Percentiles rank a stretch among this genome's conserved stretches.
Conservation (phyloP, 768 basidiomycete species). For the Kwoniella pini region DNA sequence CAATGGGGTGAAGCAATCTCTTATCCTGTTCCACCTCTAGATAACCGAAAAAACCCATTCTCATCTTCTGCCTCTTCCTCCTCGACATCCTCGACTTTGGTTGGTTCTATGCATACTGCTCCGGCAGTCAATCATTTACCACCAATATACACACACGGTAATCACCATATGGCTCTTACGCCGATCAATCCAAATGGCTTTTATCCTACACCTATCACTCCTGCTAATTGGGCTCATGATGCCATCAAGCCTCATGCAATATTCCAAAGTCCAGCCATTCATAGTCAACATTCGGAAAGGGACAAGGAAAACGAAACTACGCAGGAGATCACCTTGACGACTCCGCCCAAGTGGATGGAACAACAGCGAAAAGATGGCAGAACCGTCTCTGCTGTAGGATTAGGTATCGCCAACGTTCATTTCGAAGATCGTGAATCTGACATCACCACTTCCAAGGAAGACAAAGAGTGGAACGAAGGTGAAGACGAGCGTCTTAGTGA, state of each 20-base stretch:
- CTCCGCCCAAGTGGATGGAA: slow-evolving; percentile 23
- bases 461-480: not conserved
- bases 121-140: not conserved
- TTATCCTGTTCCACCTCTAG: slow-evolving; percentile 4
- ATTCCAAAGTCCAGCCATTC: not conserved
- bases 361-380: slow-evolving; percentile 8
- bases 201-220: slow-evolving; percentile 33
- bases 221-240: slow-evolving; percentile 22
- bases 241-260: slow-evolving; percentile 15
- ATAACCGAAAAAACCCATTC: slow-evolving; percentile 18
- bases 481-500: slow-evolving; percentile 3
- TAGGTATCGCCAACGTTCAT: slow-evolving; percentile 46
- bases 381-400: slow-evolving; percentile 34
- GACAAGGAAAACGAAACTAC: slow-evolving; percentile 24
- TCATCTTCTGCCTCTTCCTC: slow-evolving; percentile 25
- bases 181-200: slow-evolving; percentile 24
- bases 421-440: slow-evolving; percentile 24
- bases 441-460: not conserved
- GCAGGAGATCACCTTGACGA: slow-evolving; percentile 36
- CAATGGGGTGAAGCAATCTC: slow-evolving; percentile 19
- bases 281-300: not conserved
- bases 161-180: slow-evolving; percentile 14
- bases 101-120: slow-evolving; percentile 13
- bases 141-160: slow-evolving; percentile 9
- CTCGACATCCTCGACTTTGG: slow-evolving; percentile 15